Evolutionary conservation across 2,329 filamentous ascomycete genomes (phyloP), one percentile per base, ranked within the genome.

Genomic region (Talaromyces sp.): DNA sequence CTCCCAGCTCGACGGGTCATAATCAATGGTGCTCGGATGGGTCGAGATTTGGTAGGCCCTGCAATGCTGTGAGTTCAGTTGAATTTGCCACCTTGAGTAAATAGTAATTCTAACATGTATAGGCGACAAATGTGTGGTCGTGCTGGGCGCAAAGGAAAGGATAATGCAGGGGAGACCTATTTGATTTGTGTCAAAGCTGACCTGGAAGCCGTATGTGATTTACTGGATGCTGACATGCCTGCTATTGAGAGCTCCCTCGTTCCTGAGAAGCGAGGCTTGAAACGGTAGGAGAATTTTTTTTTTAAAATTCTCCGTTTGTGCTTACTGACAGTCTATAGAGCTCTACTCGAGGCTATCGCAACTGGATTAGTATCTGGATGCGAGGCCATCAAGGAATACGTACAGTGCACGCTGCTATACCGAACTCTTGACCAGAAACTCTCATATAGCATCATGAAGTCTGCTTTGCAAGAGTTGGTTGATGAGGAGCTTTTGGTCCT

Each of bases 81-180:
- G 17, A 39, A 39, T 16, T 7, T 19, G 73, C 9, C 13, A 7
- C 11, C 33, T 3, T 36, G 22, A 20, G 9, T 13, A 20, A 7
- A 16, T 37, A 36, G 27, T 19, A 16, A 27, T 30, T 32, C 68
- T 77, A 57, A 69, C 49, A 24, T 33, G 27, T 41, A 14, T 50
- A 81, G 79, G 39, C 83, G 88, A 44, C 89, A 92, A 71, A 92
- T 91, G 89, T 83, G 88, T 65, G 89, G 89, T 2, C 81, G 89
- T 55, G 89, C 89, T 17, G 89, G 89, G 6, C 82, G 89, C 49
- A 91, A 91, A 70, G 89, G 89, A 44, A 91, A 90, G 65, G 87
- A 90, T 50, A 86, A 89, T 46, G 76, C 89, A 42, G 89, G 89
- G 2, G 89, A 91, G 72, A 91, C 87, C 1, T 91, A 88, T 67